Evolutionary conservation across 768 basidiomycete species (phyloP), one percentile per base, ranked within the genome.

Genomic region (Termitomyces sp.): DNA sequence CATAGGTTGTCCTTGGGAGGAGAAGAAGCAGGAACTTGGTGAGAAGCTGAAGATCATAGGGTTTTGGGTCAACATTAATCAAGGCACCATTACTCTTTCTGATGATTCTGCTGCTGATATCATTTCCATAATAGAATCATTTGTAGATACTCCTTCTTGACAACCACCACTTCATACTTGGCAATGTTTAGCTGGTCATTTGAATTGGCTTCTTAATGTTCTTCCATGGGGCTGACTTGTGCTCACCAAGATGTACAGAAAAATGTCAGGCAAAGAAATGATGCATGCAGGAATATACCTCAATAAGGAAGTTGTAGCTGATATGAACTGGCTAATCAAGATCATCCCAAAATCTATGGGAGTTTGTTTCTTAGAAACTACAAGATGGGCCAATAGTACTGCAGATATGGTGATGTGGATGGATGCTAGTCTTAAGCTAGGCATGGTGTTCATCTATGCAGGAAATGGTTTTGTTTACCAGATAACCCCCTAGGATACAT

Each of bases 351-450:
- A 25, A 25, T 25, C 25, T 25, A 25, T 25, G 25, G 43, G 4
- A 67, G 70, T 17, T 60, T 68, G 38, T 65, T 70, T 14, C 10
- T 70, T 1, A 2, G 63, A 67, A 46, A 50, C 25, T 1, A 55
- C 51, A 0, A 14, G 32, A 34, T 71, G 68, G 67, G 2, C 15
- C 11, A 60, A 25, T 25, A 25, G 25, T 25, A 1, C 25, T 1
- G 1, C 25, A 25, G 25, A 25, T 25, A 25, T 25, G 25, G 25
- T 25, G 25, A 25, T 25, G 25, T 72, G 71, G 71, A 68, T 68
- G 0, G 68, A 70, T 56, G 69, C 67, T 1, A 70, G 66, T 37
- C 49, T 65, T 0, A 47, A 25, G 25, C 25, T 25, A 25, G 25
- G 25, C 25, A 25, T 25, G 25, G 20, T 25, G 20, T 25, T 25